Evolutionary conservation across 192 early-diverging fungal species (phyloP).

Genomic region (Piromyces finnis): DNA sequence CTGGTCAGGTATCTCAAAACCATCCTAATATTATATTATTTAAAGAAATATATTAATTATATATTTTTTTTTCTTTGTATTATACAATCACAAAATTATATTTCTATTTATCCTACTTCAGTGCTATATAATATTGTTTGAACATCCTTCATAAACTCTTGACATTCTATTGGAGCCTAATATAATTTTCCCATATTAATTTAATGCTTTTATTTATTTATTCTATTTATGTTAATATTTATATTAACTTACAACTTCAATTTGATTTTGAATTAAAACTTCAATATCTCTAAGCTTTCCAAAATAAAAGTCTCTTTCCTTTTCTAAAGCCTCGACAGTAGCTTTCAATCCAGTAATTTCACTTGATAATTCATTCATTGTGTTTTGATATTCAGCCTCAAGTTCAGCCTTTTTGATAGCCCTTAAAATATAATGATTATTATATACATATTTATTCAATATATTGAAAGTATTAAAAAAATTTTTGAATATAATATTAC

Average conservation of each 20-base stretch:
- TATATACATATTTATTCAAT: no score
- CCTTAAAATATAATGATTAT: no score
- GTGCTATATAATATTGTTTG: conserved; percentile 84
- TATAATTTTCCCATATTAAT: no score
- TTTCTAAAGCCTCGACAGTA: conserved; percentile 79
- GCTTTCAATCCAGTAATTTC: conserved; percentile 66
- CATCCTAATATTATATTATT: conserved; percentile 56
- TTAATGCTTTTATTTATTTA: no score
- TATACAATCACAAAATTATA: no score
- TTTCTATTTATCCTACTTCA: conserved; percentile 19
- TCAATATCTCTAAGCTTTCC: conserved; percentile 86
- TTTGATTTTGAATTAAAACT: conserved; percentile 63
- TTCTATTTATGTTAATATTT: no score
- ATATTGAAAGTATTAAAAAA: no score
- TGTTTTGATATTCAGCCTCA: conserved; percentile 29
- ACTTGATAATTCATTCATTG: conserved; percentile 51
- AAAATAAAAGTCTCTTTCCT: conserved; percentile 97
- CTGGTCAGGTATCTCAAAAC: conserved; percentile 58
- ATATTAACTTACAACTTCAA: conserved; percentile 28
- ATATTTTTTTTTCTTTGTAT: no score
- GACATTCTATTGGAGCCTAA: conserved; percentile 13
- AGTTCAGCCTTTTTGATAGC: conserved; percentile 7
- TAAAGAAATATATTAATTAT: no score
- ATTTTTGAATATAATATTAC: background rate
- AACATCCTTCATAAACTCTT: conserved; percentile 51